phyloP scores from a whole-genome alignment of 2,329 filamentous ascomycete genomes.

The Scedosporium minutisporum region DNA sequence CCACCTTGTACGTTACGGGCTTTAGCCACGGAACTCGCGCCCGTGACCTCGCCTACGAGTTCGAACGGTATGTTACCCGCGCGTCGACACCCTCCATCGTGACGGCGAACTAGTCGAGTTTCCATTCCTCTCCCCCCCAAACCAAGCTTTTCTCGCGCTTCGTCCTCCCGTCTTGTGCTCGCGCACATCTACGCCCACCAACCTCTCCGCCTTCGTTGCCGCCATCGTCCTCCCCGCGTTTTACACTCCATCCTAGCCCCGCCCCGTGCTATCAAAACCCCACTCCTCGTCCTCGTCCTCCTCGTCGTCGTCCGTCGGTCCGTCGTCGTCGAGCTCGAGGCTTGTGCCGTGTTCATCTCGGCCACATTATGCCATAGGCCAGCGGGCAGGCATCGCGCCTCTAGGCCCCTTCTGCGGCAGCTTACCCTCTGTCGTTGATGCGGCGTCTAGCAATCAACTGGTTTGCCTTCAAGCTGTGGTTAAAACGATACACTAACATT shows the following conservation, averaged over 20 bases:
- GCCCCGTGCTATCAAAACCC: conserved; percentile 20
- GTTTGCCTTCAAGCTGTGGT: background rate
- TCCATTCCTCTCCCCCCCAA: conserved; percentile 21
- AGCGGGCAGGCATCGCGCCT: background rate
- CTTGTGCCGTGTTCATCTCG: conserved; percentile 12
- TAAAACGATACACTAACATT: background rate
- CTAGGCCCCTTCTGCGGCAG: background rate
- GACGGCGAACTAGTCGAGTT: conserved; percentile 25
- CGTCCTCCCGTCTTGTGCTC: conserved; percentile 15
- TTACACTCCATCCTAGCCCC: conserved; percentile 15
- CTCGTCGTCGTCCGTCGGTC: conserved; percentile 22
- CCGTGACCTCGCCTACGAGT: conserved; percentile 99
- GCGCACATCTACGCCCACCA: conserved; percentile 1
- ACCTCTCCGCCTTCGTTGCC: background rate
- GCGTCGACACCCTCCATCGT: conserved; percentile 39
- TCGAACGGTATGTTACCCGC: conserved; percentile 93
- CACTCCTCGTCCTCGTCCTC: conserved; percentile 22
- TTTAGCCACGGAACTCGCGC: conserved; percentile 98
- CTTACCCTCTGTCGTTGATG: background rate
- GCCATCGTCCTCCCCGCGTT: background rate
- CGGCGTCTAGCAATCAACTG: background rate
- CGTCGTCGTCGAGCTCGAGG: conserved; percentile 18
- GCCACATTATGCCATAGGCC: background rate
- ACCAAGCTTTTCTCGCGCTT: conserved; percentile 3
- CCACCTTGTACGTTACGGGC: conserved; percentile 96